These are phyloP conservation scores for Auricularia cornea DNA, from an alignment of 768 basidiomycete genomes.

Conservation along the genomic window DNA sequence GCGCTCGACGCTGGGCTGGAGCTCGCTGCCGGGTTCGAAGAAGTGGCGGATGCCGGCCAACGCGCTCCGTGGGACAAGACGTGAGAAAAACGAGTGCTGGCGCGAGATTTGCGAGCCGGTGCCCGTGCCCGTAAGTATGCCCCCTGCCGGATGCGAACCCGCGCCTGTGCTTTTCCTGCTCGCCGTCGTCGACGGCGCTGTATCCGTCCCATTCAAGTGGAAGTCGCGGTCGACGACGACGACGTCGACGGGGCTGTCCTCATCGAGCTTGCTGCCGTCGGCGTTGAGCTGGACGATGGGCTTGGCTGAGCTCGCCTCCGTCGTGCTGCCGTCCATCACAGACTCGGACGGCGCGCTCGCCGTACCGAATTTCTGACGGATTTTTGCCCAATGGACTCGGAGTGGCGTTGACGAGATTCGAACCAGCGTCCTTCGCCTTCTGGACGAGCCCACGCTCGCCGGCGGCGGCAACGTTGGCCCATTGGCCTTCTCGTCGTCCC, in stretches of 20 bases:
- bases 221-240: slow-evolving; percentile 65
- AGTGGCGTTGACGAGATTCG: slow-evolving; percentile 17
- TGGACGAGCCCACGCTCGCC: background rate
- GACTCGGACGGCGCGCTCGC: slow-evolving; percentile 40
- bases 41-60: background rate
- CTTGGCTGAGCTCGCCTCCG: background rate
- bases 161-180: background rate
- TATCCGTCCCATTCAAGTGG: slow-evolving; percentile 11
- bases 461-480: background rate
- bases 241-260: slow-evolving; percentile 42
- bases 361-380: slow-evolving; percentile 47
- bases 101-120: slow-evolving; percentile 28
- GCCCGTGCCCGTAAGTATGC: slow-evolving; percentile 27
- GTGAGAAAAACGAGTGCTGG: slow-evolving; percentile 48
- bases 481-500: too few species aligned
- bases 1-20: slow-evolving; percentile 32
- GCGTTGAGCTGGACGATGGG: background rate
- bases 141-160: slow-evolving; percentile 37
- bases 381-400: slow-evolving; percentile 38
- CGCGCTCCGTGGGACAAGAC: slow-evolving; percentile 49
- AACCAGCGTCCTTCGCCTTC: background rate
- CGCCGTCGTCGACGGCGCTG: background rate
- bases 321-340: slow-evolving; percentile 11
- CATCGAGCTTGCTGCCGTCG: background rate
- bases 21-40: background rate